These are phyloP conservation scores for Rhodomyrtus tomentosa DNA, from an alignment of 345 rosid genomes.

Conservation along the genomic window DNA sequence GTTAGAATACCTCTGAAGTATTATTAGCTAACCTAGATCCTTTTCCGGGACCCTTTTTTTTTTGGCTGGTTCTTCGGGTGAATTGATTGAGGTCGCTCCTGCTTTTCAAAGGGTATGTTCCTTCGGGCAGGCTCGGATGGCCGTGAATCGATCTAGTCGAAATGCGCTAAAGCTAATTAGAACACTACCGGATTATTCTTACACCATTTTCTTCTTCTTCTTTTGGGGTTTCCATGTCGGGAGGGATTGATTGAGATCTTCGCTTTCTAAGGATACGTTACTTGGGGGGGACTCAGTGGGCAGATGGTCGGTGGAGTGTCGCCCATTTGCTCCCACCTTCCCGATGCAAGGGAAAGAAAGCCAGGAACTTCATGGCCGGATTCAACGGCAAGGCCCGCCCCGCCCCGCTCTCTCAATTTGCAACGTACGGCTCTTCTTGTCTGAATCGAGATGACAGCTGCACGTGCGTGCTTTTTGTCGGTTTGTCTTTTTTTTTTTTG, in stretches of 20 bases:
- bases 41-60: background rate
- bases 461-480: background rate
- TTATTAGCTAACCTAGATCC: background rate
- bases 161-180: background rate
- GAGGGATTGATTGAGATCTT: background rate
- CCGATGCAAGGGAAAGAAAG: background rate
- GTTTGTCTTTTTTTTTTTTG: too few species aligned
- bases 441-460: background rate
- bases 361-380: background rate
- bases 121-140: rapidly evolving
- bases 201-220: too few species aligned
- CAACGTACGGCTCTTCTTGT: background rate
- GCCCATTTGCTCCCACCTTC: background rate
- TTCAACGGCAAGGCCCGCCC: background rate
- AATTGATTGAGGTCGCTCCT: background rate
- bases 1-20: background rate
- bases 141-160: rapidly evolving
- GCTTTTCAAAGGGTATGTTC: background rate
- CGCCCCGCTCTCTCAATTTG: background rate
- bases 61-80: background rate
- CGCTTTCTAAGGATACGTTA: background rate
- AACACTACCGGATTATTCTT: background rate
- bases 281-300: background rate
- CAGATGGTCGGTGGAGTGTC: background rate
- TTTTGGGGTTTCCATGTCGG: background rate